phyloP scores from a whole-genome alignment of 2,329 filamentous ascomycete species.

The Ambrosiella beaveri region DNA sequence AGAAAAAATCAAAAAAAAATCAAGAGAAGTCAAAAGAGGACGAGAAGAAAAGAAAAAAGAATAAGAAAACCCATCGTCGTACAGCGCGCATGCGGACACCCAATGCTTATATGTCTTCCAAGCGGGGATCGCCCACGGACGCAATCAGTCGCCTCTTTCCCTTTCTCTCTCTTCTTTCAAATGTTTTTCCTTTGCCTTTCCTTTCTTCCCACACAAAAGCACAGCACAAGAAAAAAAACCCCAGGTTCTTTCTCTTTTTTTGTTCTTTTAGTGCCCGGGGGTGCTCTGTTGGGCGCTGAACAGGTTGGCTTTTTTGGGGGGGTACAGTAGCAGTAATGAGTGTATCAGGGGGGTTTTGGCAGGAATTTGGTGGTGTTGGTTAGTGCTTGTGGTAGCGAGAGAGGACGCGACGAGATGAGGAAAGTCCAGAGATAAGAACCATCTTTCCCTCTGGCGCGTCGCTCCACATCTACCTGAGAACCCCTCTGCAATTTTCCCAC shows the following conservation, averaged over 20 bases:
- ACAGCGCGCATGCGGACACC: conserved; percentile 31
- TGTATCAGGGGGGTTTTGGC: no score
- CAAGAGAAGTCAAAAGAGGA: neutral
- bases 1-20: conserved; percentile 2
- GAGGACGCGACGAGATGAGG: no score
- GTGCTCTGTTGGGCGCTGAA: no score
- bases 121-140: conserved; percentile 34
- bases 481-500: no score
- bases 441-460: no score
- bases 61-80: conserved; percentile 17
- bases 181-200: neutral
- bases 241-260: neutral
- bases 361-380: no score
- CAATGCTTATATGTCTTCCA: conserved; percentile 42
- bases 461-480: no score
- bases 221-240: neutral
- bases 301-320: no score
- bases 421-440: no score
- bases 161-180: neutral
- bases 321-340: no score
- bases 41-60: conserved; percentile 15
- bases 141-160: conserved; percentile 17
- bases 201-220: neutral
- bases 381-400: no score
- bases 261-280: neutral